Evolutionary conservation across 1,284 basidiomycete genomes (phyloP).

Genomic region (Melampsora abietis-canadensis): DNA sequence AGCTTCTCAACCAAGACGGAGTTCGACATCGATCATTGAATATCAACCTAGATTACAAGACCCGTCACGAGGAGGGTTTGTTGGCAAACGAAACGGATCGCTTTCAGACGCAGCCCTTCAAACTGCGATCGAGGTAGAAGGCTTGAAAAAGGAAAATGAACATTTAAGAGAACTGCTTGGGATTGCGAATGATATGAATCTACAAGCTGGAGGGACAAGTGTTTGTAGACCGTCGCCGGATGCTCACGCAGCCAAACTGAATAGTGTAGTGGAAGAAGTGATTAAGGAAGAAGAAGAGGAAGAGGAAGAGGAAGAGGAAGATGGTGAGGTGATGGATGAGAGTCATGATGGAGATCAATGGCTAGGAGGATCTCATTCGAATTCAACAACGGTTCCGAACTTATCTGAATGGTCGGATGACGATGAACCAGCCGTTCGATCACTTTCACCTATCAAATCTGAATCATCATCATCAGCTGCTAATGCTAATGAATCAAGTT

Average conservation of each 20-base stretch:
- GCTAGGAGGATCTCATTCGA: not conserved
- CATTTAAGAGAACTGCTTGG: conserved; percentile 68
- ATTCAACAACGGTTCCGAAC: not conserved
- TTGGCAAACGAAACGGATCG: conserved; percentile 37
- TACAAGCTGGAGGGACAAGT: not conserved
- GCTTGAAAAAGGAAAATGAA: conserved; percentile 76
- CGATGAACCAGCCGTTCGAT: not conserved
- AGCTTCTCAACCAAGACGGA: conserved; percentile 7
- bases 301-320: conserved; percentile 3
- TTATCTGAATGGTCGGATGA: conserved; percentile 1
- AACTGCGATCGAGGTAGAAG: conserved; percentile 73
- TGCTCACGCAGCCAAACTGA: conserved; percentile 8
- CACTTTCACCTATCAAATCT: not conserved
- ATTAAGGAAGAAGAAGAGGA: conserved; percentile 33
- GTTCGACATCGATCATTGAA: conserved; percentile 23
- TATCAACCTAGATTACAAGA: conserved; percentile 28
- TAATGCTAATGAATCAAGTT: not conserved
- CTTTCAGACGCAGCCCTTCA: conserved; percentile 73
- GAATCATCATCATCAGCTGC: not conserved
- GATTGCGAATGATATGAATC: conserved; percentile 55
- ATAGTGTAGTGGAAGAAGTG: conserved; percentile 12
- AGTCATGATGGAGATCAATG: not conserved
- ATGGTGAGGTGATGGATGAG: not conserved
- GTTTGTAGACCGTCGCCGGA: not conserved
- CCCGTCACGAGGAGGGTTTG: conserved; percentile 33